phyloP scores from a whole-genome alignment of 2,329 filamentous ascomycete species.

The Penicillium sp. region DNA sequence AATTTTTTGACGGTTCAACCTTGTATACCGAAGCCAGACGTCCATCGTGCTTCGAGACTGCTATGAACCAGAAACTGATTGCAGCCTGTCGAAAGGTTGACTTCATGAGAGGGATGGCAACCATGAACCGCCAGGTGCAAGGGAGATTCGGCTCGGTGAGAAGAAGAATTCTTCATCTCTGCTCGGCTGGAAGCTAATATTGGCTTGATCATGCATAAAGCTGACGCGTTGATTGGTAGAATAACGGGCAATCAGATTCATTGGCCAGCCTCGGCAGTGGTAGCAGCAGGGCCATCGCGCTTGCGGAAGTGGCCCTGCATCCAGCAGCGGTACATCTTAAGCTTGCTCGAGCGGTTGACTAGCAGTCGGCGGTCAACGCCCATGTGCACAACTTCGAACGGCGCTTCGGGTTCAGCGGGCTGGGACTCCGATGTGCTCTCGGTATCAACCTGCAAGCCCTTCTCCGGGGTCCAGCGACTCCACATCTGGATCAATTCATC shows the following conservation, averaged over 20 bases:
- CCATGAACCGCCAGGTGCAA: not conserved
- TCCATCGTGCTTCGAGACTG: not conserved
- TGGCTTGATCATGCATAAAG: not conserved
- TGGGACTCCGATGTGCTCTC: conserved; percentile 10
- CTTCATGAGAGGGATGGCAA: not conserved
- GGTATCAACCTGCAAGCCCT: conserved; percentile 27
- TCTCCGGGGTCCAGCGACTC: conserved; percentile 49
- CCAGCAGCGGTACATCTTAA: conserved; percentile 99
- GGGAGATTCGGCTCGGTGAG: not conserved
- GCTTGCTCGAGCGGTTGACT: conserved; percentile 80
- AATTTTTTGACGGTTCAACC: not conserved
- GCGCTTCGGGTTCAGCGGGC: conserved; percentile 20
- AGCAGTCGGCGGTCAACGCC: conserved; percentile 83
- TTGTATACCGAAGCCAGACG: not conserved
- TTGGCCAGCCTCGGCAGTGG: conserved; percentile 7
- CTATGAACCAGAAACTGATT: not conserved
- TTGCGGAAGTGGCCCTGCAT: conserved; percentile 45
- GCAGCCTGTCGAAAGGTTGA: not conserved
- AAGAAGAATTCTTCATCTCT: not conserved
- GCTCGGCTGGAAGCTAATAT: not conserved
- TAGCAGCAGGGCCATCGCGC: conserved; percentile 13
- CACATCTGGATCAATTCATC: conserved; percentile 78
- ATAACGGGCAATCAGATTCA: conserved; percentile 2
- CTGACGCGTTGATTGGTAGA: not conserved
- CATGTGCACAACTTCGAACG: conserved; percentile 70